Percentiles rank a stretch among this genome's conserved stretches.
Evolutionary conservation across 176 grass and related monocot species (phyloP).

Genomic region (Stipa capillata): DNA sequence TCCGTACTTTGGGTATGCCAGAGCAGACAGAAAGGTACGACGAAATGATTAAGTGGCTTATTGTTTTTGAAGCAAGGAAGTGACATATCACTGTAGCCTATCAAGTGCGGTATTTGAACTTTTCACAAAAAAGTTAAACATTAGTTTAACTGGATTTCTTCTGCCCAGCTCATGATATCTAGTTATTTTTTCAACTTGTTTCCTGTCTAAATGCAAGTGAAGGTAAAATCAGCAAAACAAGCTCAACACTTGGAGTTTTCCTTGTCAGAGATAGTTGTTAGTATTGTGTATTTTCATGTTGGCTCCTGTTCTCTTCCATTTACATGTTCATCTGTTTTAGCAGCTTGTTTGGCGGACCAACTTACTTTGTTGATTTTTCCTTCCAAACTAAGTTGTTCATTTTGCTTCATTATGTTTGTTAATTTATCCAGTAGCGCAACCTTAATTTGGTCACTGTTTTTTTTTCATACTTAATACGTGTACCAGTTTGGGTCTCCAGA

Average conservation of each 20-base stretch:
- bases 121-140: not conserved
- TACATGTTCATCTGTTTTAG: conserved; percentile 23
- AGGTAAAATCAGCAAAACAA: not conserved
- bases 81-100: too few species aligned
- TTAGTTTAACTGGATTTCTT: not conserved
- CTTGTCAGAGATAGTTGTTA: not conserved
- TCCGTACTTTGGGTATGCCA: conserved; percentile 56
- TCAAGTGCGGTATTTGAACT: too few species aligned
- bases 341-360: not conserved
- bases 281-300: not conserved
- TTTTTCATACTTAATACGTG: not conserved
- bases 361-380: not conserved
- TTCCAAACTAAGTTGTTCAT: not conserved
- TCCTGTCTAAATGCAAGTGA: not conserved
- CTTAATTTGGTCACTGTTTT: not conserved
- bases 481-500: not conserved
- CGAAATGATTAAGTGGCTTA: too few species aligned
- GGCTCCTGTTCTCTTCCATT: not conserved
- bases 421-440: not conserved
- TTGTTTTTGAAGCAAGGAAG: too few species aligned
- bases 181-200: too few species aligned
- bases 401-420: not conserved
- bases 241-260: not conserved
- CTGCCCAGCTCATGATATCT: not conserved
- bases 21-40: conserved; percentile 51